Base-by-base conservation (phyloP, 768 basidiomycete species). In the Asterophora parasitica region DNA sequence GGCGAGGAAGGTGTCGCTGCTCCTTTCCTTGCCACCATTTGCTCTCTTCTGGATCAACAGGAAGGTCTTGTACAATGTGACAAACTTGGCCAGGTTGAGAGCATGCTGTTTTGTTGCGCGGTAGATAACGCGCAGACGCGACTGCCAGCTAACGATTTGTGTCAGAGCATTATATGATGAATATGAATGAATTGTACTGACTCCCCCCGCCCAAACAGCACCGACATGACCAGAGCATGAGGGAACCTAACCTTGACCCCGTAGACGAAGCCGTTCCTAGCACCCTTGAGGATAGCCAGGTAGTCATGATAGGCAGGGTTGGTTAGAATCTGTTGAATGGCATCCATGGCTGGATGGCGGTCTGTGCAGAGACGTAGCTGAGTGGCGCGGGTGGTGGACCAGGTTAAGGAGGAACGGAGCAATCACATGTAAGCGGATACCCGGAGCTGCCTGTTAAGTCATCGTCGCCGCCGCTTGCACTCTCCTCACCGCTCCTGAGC, bases 141-240 rank as follows among this genome's bases (percentile, higher is more conserved):
- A 60, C 59, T 71, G 69, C 88, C 87, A 88, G 61, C 92, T 95
- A 58, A 5, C 35, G 42, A 19, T 12, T 32, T 16, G 23, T 15
- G 51, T 60, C 46, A 52, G 23, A 30, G 51, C 51, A 20, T 17
- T 45, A 43, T 23, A 37, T 19, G 42, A 41, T 46, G 44, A 54
- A 44, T 12, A 44, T 10, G 15, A 47, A 44, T 42, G 12, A 33
- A 35, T 33, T 45, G 51, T 4, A 80, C 91, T 65, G 57, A 96
- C 92, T 88, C 81, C 71, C 92, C 92, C 40, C 85, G 79, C 27
- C 92, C 92, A 60, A 97, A 98, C 34, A 98, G 73, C 51, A 96
- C 79, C 17, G 92, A 88, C 94, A 97, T 97, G 42, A 98, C 85
- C 23, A 98, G 72, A 1, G 95, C 95, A 77, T 98, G 95, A 32